phyloP scores from a whole-genome alignment of 768 basidiomycete genomes.

The Rhizopogon salebrosus region DNA sequence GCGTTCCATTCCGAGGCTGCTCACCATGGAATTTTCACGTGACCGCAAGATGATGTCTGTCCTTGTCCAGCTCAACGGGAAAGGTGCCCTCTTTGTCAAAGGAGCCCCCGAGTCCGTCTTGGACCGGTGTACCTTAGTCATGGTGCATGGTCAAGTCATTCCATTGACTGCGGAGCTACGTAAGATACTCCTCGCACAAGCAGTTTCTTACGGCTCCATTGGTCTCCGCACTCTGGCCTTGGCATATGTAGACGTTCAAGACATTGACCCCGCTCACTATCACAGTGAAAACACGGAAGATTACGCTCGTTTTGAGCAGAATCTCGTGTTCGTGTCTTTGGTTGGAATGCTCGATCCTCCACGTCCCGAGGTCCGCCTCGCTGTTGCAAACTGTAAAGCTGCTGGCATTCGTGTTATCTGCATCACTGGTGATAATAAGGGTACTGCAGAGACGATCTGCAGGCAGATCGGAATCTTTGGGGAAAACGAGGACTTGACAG shows the following conservation, averaged over 20 bases:
- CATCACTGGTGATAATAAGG: constrained; percentile 97
- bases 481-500: constrained; percentile 81
- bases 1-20: constrained; percentile 63
- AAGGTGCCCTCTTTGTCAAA: constrained; percentile 86
- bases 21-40: constrained; percentile 97
- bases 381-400: constrained; percentile 84
- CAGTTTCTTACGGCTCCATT: constrained; percentile 66
- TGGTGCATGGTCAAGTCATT: constrained; percentile 57
- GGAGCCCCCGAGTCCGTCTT: constrained; percentile 95
- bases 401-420: constrained; percentile 96
- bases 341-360: constrained; percentile 99
- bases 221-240: constrained; percentile 91
- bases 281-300: constrained; percentile 72
- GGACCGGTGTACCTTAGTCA: constrained; percentile 76
- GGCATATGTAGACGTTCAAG: constrained; percentile 76
- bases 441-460: constrained; percentile 96
- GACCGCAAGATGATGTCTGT: constrained; percentile 99
- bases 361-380: constrained; percentile 83
- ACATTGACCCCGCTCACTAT: constrained; percentile 79
- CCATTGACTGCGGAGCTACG: constrained; percentile 64
- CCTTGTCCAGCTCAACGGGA: constrained; percentile 63
- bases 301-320: constrained; percentile 86
- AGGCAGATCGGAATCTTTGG: constrained; percentile 92
- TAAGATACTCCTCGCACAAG: constrained; percentile 54
- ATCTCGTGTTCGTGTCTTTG: constrained; percentile 90